Conservation (phyloP, 768 basidiomycete genomes). For the Sporobolomyces pararoseus region DNA sequence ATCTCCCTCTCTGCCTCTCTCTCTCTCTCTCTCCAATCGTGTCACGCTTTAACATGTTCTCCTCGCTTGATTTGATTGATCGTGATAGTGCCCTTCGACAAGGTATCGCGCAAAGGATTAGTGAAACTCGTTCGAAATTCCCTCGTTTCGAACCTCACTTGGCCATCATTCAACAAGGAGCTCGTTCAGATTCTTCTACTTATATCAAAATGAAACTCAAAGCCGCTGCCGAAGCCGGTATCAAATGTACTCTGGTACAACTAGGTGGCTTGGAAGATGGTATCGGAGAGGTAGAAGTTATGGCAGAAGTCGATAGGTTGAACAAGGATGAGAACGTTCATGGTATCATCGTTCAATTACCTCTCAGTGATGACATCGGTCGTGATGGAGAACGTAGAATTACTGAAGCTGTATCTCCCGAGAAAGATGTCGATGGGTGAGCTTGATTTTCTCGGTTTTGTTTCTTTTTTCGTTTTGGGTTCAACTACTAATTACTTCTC, state of each 20-base stretch:
- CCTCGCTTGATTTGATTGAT: neutral
- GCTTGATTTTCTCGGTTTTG: constrained; percentile 42
- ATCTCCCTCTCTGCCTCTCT: neutral
- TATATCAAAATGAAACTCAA: constrained; percentile 98
- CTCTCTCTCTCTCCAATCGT: neutral
- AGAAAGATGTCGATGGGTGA: constrained; percentile 96
- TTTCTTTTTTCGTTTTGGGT: too few relatives aligned
- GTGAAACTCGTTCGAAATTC: constrained; percentile 60
- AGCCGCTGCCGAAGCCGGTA: constrained; percentile 89
- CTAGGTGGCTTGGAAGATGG: constrained; percentile 46
- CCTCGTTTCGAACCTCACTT: constrained; percentile 90
- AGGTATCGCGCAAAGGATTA: constrained; percentile 53
- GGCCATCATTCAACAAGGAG: constrained; percentile 89
- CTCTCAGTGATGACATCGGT: constrained; percentile 75
- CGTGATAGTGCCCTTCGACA: constrained; percentile 26
- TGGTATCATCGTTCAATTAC: constrained; percentile 92
- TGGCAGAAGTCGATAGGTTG: constrained; percentile 70
- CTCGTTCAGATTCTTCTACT: constrained; percentile 78
- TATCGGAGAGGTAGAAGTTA: constrained; percentile 45
- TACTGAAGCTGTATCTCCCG: constrained; percentile 88
- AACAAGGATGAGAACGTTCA: constrained; percentile 76
- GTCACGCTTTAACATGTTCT: too few relatives aligned
- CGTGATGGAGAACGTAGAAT: constrained; percentile 79
- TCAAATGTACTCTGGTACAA: constrained; percentile 74
- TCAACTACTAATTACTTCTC: neutral